Percentiles rank a stretch among this genome's conserved stretches.
Conservation (phyloP, 768 basidiomycete species). For the Mycena rosella region DNA sequence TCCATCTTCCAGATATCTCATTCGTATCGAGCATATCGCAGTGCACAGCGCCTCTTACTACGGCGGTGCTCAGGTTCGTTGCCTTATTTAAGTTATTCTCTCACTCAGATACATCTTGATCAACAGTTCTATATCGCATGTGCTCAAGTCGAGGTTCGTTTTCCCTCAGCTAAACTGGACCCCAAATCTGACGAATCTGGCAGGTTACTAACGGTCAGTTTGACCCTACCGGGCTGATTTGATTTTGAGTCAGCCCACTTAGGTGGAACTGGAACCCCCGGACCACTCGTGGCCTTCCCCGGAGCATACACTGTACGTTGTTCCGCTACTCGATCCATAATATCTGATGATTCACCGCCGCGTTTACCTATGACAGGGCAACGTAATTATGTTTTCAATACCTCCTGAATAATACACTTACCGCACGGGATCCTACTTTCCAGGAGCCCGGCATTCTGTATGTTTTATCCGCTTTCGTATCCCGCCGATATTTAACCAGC, state of each 20-base stretch:
- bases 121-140: conserved; percentile 33
- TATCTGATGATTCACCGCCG: not conserved
- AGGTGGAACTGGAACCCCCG: conserved; percentile 47
- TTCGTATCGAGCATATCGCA: conserved; percentile 7
- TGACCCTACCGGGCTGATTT: not conserved
- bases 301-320: conserved; percentile 47
- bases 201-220: conserved; percentile 11
- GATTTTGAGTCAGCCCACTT: conserved; percentile 18
- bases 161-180: too few relatives aligned
- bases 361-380: not conserved
- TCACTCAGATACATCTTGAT: too few relatives aligned
- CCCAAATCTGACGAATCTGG: too few relatives aligned
- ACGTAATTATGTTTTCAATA: not conserved
- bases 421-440: not conserved
- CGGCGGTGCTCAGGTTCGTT: conserved; percentile 12
- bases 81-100: not conserved
- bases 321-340: not conserved
- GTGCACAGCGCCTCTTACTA: conserved; percentile 8
- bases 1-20: not conserved
- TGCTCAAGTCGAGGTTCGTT: conserved; percentile 47
- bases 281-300: conserved; percentile 49
- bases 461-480: not conserved
- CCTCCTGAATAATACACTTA: not conserved
- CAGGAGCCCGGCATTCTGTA: conserved; percentile 37
- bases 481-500: not conserved